Evolutionary conservation across 2,329 filamentous ascomycete species (phyloP).

Genomic region (Venturia nashicola): DNA sequence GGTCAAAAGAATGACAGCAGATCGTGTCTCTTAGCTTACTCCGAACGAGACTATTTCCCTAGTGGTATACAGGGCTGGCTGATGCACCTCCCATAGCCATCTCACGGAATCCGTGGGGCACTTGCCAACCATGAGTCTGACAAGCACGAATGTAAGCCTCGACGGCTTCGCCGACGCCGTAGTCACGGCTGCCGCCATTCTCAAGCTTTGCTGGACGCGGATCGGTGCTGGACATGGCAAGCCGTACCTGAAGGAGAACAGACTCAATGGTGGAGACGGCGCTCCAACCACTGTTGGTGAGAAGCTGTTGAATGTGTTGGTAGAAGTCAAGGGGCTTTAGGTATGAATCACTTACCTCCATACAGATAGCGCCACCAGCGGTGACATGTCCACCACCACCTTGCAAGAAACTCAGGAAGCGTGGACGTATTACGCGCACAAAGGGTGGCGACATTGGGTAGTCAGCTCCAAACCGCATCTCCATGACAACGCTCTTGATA

Average conservation of each 20-base stretch:
- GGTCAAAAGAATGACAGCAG: background rate
- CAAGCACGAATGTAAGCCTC: constrained; percentile 63
- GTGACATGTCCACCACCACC: constrained; percentile 85
- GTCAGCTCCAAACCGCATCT: constrained; percentile 65
- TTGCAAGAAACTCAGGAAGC: constrained; percentile 56
- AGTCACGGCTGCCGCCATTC: constrained; percentile 32
- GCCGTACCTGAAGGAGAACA: constrained; percentile 66
- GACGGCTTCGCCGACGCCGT: constrained; percentile 58
- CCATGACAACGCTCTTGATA: constrained; percentile 60
- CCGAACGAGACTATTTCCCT: background rate
- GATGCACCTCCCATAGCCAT: constrained; percentile 4
- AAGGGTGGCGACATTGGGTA: constrained; percentile 76
- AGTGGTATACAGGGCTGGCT: background rate
- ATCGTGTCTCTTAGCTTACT: background rate
- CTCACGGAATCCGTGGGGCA: constrained; percentile 50
- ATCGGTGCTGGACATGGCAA: constrained; percentile 59
- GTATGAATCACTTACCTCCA: constrained; percentile 35
- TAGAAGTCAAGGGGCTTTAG: background rate
- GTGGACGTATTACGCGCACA: constrained; percentile 68
- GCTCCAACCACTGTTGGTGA: constrained; percentile 76
- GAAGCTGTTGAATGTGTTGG: constrained; percentile 37
- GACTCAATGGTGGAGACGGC: constrained; percentile 63
- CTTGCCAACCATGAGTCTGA: constrained; percentile 55
- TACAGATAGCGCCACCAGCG: constrained; percentile 68
- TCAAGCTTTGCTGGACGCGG: constrained; percentile 61